These are phyloP conservation scores for Xylaria multiplex DNA, from an alignment of 2,329 filamentous ascomycete species.

Conservation along the genomic window DNA sequence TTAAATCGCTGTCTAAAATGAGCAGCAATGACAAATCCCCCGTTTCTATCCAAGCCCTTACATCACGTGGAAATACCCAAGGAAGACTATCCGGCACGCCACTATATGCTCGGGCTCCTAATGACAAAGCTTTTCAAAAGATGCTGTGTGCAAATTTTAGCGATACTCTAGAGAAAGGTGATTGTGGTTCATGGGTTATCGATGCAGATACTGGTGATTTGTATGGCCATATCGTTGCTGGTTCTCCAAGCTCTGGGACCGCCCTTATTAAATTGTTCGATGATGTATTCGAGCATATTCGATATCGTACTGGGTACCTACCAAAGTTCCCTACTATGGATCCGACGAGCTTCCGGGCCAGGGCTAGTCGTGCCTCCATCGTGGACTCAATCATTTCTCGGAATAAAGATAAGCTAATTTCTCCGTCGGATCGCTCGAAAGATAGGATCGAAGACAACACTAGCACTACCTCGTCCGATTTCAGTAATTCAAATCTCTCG, in stretches of 20 bases:
- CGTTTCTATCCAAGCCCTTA: neutral
- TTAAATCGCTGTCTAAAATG: neutral
- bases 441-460: neutral
- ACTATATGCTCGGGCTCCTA: neutral
- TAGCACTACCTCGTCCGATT: too few relatives aligned
- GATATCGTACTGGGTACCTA: conserved; percentile 6
- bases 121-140: conserved; percentile 6
- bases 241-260: conserved; percentile 3
- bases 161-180: neutral
- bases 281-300: conserved; percentile 13
- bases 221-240: conserved; percentile 13
- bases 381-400: too few relatives aligned
- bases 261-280: conserved; percentile 7
- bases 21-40: neutral
- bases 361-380: neutral
- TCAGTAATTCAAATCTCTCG: neutral
- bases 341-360: neutral
- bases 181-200: conserved; percentile 10
- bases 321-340: neutral
- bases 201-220: conserved; percentile 1
- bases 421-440: too few relatives aligned
- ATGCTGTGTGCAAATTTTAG: conserved; percentile 15
- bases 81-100: conserved; percentile 2
- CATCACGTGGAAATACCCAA: conserved; percentile 7
- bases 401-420: too few relatives aligned